Evolutionary conservation across 169 alveolate species (phyloP).

Genomic region (Plasmodium adleri): DNA sequence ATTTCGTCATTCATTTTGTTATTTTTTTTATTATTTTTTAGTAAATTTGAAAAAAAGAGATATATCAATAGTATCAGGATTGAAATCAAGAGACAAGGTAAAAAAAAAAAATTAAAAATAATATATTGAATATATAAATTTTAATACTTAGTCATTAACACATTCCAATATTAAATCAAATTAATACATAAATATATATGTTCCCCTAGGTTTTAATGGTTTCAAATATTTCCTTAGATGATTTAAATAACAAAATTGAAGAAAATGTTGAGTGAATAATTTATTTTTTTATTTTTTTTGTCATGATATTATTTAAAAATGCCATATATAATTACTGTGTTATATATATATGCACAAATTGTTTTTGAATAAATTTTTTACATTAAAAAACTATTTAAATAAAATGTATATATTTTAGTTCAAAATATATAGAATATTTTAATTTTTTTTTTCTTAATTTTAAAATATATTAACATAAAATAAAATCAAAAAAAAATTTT

Average conservation of each 20-base stretch:
- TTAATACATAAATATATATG: neutral
- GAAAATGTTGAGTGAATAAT: slow-evolving; percentile 60
- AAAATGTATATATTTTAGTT: no score
- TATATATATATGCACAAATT: no score
- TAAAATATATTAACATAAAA: no score
- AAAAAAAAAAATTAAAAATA: neutral
- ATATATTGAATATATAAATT: no score
- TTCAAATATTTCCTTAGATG: slow-evolving; percentile 73
- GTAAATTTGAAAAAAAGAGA: slow-evolving; percentile 88
- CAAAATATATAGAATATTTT: no score
- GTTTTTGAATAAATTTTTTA: no score
- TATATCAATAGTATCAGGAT: slow-evolving; percentile 88
- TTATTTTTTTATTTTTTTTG: slow-evolving; percentile 16
- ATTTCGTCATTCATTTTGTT: neutral
- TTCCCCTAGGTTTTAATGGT: slow-evolving; percentile 63
- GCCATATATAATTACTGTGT: no score
- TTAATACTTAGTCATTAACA: no score
- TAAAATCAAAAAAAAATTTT: no score
- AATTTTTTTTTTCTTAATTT: no score
- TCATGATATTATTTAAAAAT: neutral
- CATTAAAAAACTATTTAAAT: no score
- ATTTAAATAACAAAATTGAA: slow-evolving; percentile 53
- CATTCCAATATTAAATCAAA: no score
- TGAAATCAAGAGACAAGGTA: slow-evolving; percentile 89
- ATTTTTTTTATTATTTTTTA: slow-evolving; percentile 17